Base-by-base conservation (phyloP, 1,284 basidiomycete genomes). In the Leccinum cinnamomeum region DNA sequence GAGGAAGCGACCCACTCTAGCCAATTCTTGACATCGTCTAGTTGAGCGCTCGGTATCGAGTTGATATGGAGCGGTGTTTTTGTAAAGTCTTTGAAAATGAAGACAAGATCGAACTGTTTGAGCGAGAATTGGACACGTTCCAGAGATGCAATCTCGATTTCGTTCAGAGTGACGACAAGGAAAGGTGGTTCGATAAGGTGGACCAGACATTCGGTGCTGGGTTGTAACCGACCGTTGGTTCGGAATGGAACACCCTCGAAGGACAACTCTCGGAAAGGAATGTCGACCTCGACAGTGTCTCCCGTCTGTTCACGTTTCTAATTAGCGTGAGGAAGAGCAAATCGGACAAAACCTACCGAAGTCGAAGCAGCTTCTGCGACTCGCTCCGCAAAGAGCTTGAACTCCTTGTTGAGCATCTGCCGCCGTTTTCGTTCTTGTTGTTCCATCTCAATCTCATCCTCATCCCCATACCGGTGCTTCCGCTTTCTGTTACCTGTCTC, bases 401-500 rank as follows among this genome's bases (percentile, higher is more conserved):
- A 97, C 75, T 97, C 93, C 75, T 92, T 95, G 82, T 99, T 99
- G 46, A 98, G 82, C 77, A 92, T 84, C 60, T 91, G 90, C 58
- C 96, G 82, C 28, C 94, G 88, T 75, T 92, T 92, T 62, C 96
- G 84, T 77, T 99, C 97, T 75, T 97, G 95, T 75, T 98, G 97
- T 75, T 99, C 97, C 78, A 97, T 91, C 80, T 99, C 97, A 66
- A 99, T 96, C 79, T 99, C 97, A 75, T 99, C 97, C 76, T 99
- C 97, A 73, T 99, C 97, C 48, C 97, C 97, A 72, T 97, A 98
- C 60, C 96, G 88, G 68, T 97, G 94, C 78, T 97, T 96, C 64
- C 97, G 88, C 78, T 98, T 99, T 68, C 95, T 88, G 74, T 98
- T 98, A n/a, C 97, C 97, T 0, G 96, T 98, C 78, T 99, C 97